Evolutionary conservation across 371 early-diverging fungal genomes (phyloP).

Genomic region (Dichotomocladium elegans): DNA sequence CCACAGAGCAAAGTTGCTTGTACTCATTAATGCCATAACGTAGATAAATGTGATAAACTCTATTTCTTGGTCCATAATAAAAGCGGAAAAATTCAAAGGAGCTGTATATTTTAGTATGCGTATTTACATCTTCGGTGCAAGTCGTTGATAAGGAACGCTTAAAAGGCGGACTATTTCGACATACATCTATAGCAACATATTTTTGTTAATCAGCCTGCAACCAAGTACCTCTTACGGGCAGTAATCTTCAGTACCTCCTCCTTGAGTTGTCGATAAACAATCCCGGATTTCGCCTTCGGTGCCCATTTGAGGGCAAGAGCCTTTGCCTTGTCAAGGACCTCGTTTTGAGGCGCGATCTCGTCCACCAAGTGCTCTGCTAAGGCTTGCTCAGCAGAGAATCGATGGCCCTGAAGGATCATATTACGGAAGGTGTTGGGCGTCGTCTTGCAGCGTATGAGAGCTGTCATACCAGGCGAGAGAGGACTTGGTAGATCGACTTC

Average conservation of each 20-base stretch:
- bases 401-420: constrained; percentile 64
- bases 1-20: no score
- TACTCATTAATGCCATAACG: no score
- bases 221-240: neutral
- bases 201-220: neutral
- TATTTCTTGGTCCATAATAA: no score
- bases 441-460: constrained; percentile 62
- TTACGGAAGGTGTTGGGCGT: constrained; percentile 54
- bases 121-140: constrained; percentile 32
- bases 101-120: no score
- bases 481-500: constrained; percentile 76
- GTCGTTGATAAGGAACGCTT: constrained; percentile 14
- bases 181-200: constrained; percentile 6
- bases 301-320: constrained; percentile 57
- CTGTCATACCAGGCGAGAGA: constrained; percentile 72
- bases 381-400: constrained; percentile 63
- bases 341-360: constrained; percentile 36
- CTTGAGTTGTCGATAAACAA: constrained; percentile 42
- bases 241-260: constrained; percentile 37
- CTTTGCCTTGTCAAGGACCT: constrained; percentile 51
- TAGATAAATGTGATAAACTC: no score
- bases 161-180: constrained; percentile 8
- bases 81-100: no score
- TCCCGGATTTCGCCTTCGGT: constrained; percentile 48
- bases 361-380: constrained; percentile 64